These are phyloP conservation scores for Puya raimondii DNA, from an alignment of 176 grass and related monocot genomes.

Conservation along the genomic window DNA sequence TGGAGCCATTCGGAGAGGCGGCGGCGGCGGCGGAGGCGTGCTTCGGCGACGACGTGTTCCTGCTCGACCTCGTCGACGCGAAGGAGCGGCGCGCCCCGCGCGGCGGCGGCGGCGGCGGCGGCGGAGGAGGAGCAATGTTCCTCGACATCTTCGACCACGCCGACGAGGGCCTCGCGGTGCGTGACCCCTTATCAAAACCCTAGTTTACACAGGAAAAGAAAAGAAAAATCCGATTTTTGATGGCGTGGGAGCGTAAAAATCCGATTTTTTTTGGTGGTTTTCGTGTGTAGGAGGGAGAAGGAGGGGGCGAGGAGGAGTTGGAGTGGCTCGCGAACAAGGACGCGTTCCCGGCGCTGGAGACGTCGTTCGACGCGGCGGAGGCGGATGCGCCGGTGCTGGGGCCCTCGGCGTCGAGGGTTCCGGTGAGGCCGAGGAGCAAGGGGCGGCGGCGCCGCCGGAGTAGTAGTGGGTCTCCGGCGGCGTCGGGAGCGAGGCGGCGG, in stretches of 20 bases:
- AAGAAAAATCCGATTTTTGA: neutral
- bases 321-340: constrained; percentile 86
- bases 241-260: constrained; percentile 1
- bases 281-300: constrained; percentile 36
- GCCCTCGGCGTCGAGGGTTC: neutral
- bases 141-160: constrained; percentile 10
- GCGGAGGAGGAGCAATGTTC: neutral
- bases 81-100: constrained; percentile 1
- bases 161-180: constrained; percentile 6
- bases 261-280: constrained; percentile 9
- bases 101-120: neutral
- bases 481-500: too few relatives aligned
- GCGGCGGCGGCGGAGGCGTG: neutral
- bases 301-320: constrained; percentile 58
- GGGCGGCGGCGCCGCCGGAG: constrained; percentile 25
- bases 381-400: neutral
- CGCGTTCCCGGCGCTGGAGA: constrained; percentile 65
- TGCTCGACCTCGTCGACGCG: constrained; percentile 2
- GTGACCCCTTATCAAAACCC: neutral
- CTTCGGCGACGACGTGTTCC: constrained; percentile 10
- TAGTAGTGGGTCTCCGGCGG: too few relatives aligned
- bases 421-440: constrained; percentile 49
- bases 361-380: constrained; percentile 22
- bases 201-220: neutral
- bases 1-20: constrained; percentile 3